A percentile compares a stretch with the other conserved stretches of the same genome.
These are phyloP conservation scores for Cyberlindnera sargentensis DNA, from an alignment of 805 yeast genomes.

Conservation along the genomic window DNA sequence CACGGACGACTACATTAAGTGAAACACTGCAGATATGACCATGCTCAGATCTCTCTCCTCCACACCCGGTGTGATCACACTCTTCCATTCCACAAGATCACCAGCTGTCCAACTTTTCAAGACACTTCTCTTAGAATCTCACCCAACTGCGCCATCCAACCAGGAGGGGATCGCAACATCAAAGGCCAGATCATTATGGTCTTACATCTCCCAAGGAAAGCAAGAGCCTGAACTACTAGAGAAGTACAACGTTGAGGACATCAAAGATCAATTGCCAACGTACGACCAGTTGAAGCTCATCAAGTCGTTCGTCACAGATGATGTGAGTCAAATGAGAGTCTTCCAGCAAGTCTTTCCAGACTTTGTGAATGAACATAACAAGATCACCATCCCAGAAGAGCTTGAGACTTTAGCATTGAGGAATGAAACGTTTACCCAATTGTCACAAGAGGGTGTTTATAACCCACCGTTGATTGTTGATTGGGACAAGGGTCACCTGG, in stretches of 20 bases:
- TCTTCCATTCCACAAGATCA: constrained; percentile 26
- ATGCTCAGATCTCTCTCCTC: constrained; percentile 40
- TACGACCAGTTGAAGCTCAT: constrained; percentile 21
- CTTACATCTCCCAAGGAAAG: constrained; percentile 12
- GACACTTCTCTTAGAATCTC: constrained; percentile 2
- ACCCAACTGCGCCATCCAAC: constrained; percentile 6
- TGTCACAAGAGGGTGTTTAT: constrained; percentile 22
- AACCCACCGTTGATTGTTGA: constrained; percentile 49
- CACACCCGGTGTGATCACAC: constrained; percentile 38
- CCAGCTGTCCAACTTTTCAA: constrained; percentile 14
- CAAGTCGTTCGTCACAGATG: constrained; percentile 7
- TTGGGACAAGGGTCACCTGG: constrained; percentile 52
- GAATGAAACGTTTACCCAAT: constrained; percentile 7
- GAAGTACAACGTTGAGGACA: constrained; percentile 9
- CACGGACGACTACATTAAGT: too few relatives aligned
- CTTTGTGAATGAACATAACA: constrained; percentile 9
- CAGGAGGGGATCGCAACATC: constrained; percentile 2
- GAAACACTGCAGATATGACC: constrained; percentile 11
- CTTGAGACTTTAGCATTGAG: constrained; percentile 3
- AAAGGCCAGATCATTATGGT: constrained; percentile 12
- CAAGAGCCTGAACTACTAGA: constrained; percentile 1
- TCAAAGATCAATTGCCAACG: constrained; percentile 16
- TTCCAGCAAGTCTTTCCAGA: constrained; percentile 19
- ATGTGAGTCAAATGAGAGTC: constrained; percentile 3
- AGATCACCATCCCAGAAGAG: constrained; percentile 7